phyloP scores from a whole-genome alignment of 2,329 filamentous ascomycete species.

The Alternaria triticimaculans region DNA sequence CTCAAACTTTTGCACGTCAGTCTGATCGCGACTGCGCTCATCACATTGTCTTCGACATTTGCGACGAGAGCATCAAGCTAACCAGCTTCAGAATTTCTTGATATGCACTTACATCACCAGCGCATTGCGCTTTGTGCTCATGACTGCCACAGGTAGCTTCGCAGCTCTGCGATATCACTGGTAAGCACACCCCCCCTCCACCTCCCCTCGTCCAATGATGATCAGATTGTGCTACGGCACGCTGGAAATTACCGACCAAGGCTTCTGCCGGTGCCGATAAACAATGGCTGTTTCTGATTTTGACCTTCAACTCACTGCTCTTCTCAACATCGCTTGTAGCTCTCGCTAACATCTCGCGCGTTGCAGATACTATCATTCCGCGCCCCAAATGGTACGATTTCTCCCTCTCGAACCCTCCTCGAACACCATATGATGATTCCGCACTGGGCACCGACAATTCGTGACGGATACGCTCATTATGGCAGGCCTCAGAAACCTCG shows the following conservation, averaged over 20 bases:
- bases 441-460: conserved; percentile 95
- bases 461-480: conserved; percentile 85
- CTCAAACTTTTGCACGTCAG: conserved; percentile 54
- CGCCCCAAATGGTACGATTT: conserved; percentile 32
- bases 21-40: conserved; percentile 43
- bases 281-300: conserved; percentile 53
- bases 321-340: conserved; percentile 2
- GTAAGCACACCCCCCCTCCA: conserved; percentile 7
- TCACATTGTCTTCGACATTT: not conserved
- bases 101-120: not conserved
- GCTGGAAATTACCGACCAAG: conserved; percentile 56
- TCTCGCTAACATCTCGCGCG: conserved; percentile 20
- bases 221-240: conserved; percentile 51
- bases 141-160: not conserved
- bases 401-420: conserved; percentile 14
- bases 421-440: conserved; percentile 73
- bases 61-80: conserved; percentile 13
- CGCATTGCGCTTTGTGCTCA: not conserved
- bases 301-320: conserved; percentile 13
- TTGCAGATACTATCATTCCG: not conserved
- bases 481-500: conserved; percentile 99
- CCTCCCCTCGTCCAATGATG: conserved; percentile 39
- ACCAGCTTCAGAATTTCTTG: conserved; percentile 12
- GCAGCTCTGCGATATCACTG: not conserved
- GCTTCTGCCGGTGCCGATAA: conserved; percentile 49